Percentiles rank a stretch among this genome's conserved stretches.
phyloP scores from a whole-genome alignment of 2,329 filamentous ascomycete species.

The Talaromyces islandicus region DNA sequence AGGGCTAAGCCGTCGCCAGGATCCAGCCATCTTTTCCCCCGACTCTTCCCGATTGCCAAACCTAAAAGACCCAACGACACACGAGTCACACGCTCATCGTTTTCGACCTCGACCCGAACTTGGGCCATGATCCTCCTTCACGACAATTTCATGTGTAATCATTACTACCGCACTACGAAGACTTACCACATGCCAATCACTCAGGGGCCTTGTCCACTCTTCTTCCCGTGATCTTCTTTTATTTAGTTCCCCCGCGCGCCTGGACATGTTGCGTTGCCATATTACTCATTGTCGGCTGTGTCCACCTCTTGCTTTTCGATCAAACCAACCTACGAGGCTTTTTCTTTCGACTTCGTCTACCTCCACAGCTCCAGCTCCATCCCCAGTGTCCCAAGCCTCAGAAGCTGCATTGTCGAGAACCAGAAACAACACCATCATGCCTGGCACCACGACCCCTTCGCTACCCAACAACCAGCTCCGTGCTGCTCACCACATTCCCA shows the following conservation, averaged over 20 bases:
- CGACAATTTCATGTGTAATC: neutral
- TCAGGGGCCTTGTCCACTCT: neutral
- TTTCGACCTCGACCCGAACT: neutral
- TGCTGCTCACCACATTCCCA: constrained; percentile 7
- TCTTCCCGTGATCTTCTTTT: constrained; percentile 2
- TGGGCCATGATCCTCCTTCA: neutral
- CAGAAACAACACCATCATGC: constrained; percentile 3
- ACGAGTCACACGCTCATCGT: neutral
- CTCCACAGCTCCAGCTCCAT: constrained; percentile 6
- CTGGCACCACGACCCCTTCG: neutral
- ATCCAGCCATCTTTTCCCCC: constrained; percentile 12
- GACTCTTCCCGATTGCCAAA: constrained; percentile 24
- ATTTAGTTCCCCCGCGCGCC: neutral
- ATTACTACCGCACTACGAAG: neutral
- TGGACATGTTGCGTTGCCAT: constrained; percentile 9
- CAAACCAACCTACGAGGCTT: neutral
- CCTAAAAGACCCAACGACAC: constrained; percentile 7
- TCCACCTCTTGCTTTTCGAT: neutral
- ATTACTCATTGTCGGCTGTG: constrained; percentile 5
- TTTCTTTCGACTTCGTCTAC: constrained; percentile 7
- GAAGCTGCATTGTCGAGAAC: constrained; percentile 2
- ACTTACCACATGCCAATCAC: neutral
- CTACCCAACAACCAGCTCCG: constrained; percentile 6
- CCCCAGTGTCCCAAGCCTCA: constrained; percentile 10
- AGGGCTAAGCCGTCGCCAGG: neutral